Evolutionary conservation across 371 early-diverging fungal genomes (phyloP).

Genomic region (Rhizopus sp.): DNA sequence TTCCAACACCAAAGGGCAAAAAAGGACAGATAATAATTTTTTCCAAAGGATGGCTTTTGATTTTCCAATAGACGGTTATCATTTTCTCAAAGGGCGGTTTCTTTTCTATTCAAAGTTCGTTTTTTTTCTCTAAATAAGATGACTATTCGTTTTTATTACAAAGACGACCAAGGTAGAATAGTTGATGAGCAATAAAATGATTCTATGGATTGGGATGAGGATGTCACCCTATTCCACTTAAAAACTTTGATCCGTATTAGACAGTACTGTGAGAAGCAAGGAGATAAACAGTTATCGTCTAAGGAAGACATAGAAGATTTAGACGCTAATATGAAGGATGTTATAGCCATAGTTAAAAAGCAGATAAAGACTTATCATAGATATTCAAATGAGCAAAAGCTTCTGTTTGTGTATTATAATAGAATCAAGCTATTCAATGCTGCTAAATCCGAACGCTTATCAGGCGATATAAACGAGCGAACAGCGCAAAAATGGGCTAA

Average conservation of each 20-base stretch:
- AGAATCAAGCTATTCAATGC: conserved; percentile 13
- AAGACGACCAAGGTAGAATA: too few relatives aligned
- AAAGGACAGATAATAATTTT: too few relatives aligned
- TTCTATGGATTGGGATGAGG: too few relatives aligned
- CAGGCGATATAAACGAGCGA: conserved; percentile 15
- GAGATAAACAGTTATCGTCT: conserved; percentile 1
- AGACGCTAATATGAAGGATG: conserved; percentile 17
- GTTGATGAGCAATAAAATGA: too few relatives aligned
- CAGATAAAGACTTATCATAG: conserved; percentile 10
- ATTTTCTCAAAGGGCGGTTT: too few relatives aligned
- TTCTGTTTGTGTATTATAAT: conserved; percentile 18
- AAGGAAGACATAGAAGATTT: conserved; percentile 7
- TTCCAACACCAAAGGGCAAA: too few relatives aligned
- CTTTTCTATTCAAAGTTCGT: too few relatives aligned
- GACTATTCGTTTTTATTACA: too few relatives aligned
- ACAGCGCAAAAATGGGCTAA: conserved; percentile 20
- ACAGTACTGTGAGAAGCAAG: conserved; percentile 13
- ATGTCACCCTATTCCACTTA: conserved; percentile 3
- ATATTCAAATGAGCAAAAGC: conserved; percentile 18
- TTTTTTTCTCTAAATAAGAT: too few relatives aligned
- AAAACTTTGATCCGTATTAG: conserved; percentile 17
- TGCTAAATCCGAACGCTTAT: conserved; percentile 13
- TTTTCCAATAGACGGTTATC: too few relatives aligned
- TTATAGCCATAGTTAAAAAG: too few relatives aligned
- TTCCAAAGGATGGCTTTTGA: too few relatives aligned